Percentiles rank a stretch among this genome's conserved stretches.
Conservation (phyloP, 305 asterid species). For the Ajuga reptans region DNA sequence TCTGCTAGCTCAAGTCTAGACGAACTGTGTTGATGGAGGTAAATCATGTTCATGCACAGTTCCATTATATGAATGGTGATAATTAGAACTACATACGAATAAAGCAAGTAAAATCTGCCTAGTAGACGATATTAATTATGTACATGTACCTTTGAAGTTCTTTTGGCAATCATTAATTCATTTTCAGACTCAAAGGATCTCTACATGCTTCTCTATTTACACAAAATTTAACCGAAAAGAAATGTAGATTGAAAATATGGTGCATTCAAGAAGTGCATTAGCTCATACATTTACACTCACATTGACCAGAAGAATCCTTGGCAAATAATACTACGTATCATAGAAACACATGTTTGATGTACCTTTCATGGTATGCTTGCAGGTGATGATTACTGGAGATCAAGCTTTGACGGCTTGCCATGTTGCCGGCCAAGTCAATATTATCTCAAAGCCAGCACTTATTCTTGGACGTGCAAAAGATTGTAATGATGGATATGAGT, state of each 20-base stretch:
- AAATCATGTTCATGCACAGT: not conserved
- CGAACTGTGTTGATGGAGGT: conserved; percentile 4
- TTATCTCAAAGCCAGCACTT: conserved; percentile 75
- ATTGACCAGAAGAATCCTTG: not conserved
- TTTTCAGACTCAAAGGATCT: not conserved
- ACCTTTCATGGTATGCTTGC: conserved; percentile 19
- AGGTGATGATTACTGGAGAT: conserved; percentile 99
- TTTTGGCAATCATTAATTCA: not conserved
- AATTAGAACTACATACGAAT: not conserved
- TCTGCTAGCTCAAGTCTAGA: not conserved
- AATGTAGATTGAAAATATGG: not conserved
- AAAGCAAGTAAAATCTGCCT: not conserved
- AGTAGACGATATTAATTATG: not conserved
- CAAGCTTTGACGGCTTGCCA: conserved; percentile 99
- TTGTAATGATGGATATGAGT: conserved; percentile 47
- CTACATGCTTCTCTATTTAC: not conserved
- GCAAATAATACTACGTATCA: not conserved
- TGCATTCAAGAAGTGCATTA: not conserved
- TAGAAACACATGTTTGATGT: conserved; percentile 5
- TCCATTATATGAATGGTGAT: conserved; percentile 3
- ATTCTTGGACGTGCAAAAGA: conserved; percentile 59
- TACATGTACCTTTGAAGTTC: not conserved
- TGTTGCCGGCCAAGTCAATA: conserved; percentile 92
- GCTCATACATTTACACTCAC: not conserved
- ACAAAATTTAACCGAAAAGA: not conserved